phyloP scores from a whole-genome alignment of 768 basidiomycete species.

The Stropharia rugosoannulata region DNA sequence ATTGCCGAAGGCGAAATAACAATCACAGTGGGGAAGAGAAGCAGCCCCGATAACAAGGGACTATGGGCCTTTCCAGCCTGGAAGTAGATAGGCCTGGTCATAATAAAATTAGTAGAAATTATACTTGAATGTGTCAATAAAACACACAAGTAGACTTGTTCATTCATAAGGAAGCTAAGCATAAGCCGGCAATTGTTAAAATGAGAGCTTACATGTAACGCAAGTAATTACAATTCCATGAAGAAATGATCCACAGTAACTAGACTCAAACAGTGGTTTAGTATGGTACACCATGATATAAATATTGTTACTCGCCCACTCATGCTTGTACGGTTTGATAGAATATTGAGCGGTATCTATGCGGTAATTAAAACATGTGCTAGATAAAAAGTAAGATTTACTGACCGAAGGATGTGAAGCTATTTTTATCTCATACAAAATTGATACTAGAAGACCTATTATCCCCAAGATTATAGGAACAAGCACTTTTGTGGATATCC shows the following conservation, averaged over 20 bases:
- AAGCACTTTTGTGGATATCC: slow-evolving; percentile 40
- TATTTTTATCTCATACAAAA: slow-evolving; percentile 37
- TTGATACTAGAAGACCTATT: slow-evolving; percentile 32
- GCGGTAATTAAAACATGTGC: too few relatives aligned
- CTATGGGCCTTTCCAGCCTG: background rate
- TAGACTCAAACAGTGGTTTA: too few relatives aligned
- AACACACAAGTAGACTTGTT: slow-evolving; percentile 4
- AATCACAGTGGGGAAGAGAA: background rate
- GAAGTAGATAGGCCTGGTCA: background rate
- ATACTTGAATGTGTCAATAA: too few relatives aligned
- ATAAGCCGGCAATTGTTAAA: background rate
- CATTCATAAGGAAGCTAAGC: background rate
- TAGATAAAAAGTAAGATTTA: background rate
- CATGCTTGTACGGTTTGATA: slow-evolving; percentile 35
- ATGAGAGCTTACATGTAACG: slow-evolving; percentile 5
- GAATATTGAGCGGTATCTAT: slow-evolving; percentile 17
- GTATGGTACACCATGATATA: too few relatives aligned
- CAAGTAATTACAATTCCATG: slow-evolving; percentile 12
- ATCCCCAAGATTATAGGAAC: slow-evolving; percentile 45
- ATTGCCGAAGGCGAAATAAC: slow-evolving; percentile 1
- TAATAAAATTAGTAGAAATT: too few relatives aligned
- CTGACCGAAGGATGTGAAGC: slow-evolving; percentile 23
- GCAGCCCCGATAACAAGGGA: background rate
- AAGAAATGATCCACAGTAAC: slow-evolving; percentile 31
- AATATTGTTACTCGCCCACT: slow-evolving; percentile 34